Conservation (phyloP, 768 basidiomycete species). For the Lactarius pseudohatsudake region DNA sequence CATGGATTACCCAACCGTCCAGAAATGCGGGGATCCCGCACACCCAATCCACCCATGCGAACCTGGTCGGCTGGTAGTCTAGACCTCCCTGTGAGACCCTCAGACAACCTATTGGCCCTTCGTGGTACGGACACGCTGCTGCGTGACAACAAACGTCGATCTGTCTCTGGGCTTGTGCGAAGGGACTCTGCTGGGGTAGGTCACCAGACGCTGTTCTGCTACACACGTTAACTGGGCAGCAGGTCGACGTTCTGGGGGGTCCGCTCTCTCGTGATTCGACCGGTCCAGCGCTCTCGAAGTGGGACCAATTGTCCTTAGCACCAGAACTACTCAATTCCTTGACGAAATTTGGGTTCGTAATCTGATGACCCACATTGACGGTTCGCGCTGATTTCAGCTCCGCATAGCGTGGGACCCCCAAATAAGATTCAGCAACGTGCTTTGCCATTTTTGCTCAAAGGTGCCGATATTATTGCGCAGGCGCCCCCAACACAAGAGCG, state of each 20-base stretch:
- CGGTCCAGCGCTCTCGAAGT: slow-evolving; percentile 87
- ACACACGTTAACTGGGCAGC: slow-evolving; percentile 26
- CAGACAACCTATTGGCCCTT: slow-evolving; percentile 39
- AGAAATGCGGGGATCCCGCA: slow-evolving; percentile 61
- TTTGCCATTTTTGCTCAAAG: slow-evolving; percentile 89
- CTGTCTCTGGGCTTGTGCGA: slow-evolving; percentile 63
- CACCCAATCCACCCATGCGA: slow-evolving; percentile 69
- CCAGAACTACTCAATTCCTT: slow-evolving; percentile 87
- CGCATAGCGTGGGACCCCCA: slow-evolving; percentile 84
- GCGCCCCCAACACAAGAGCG: slow-evolving; percentile 98
- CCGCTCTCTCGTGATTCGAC: slow-evolving; percentile 56
- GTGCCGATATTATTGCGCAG: slow-evolving; percentile 97
- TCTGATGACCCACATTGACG: slow-evolving; percentile 19
- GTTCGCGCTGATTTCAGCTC: slow-evolving; percentile 12
- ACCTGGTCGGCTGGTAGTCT: slow-evolving; percentile 85
- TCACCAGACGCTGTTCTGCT: slow-evolving; percentile 29
- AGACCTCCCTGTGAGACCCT: slow-evolving; percentile 64
- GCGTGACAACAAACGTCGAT: slow-evolving; percentile 79
- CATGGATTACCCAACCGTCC: slow-evolving; percentile 65
- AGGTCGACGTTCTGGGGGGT: slow-evolving; percentile 55
- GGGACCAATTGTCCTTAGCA: slow-evolving; percentile 88
- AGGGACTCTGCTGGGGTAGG: slow-evolving; percentile 76
- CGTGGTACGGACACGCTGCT: slow-evolving; percentile 43
- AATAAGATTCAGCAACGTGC: slow-evolving; percentile 99
- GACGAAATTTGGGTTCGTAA: slow-evolving; percentile 86